Evolutionary conservation across 2,329 filamentous ascomycete species (phyloP).

Genomic region (Daldinia sp.): DNA sequence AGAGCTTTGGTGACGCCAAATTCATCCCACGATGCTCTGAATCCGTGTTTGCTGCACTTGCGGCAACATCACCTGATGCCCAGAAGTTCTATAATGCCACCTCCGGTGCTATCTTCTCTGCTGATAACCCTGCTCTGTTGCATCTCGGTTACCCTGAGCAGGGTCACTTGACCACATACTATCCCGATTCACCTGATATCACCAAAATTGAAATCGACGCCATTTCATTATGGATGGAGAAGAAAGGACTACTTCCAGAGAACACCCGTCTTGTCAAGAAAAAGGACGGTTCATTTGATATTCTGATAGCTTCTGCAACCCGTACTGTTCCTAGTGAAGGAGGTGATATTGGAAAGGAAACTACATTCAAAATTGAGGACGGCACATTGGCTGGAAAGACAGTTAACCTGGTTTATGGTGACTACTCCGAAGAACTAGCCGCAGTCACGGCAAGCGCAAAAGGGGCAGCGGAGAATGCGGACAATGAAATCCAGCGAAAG

Average conservation of each 20-base stretch:
- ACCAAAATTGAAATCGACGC: slow-evolving; percentile 80
- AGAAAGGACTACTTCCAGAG: slow-evolving; percentile 77
- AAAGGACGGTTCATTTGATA: slow-evolving; percentile 72
- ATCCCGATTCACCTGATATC: slow-evolving; percentile 80
- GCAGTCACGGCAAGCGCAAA: slow-evolving; percentile 75
- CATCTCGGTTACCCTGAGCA: slow-evolving; percentile 81
- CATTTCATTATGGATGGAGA: slow-evolving; percentile 78
- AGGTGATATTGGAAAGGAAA: slow-evolving; percentile 76
- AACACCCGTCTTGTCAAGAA: slow-evolving; percentile 82
- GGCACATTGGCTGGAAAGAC: slow-evolving; percentile 74
- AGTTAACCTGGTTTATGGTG: slow-evolving; percentile 79
- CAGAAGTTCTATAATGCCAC: slow-evolving; percentile 75
- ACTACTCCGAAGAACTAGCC: slow-evolving; percentile 78
- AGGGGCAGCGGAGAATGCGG: slow-evolving; percentile 75
- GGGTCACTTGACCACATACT: slow-evolving; percentile 85
- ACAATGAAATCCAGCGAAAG: slow-evolving; percentile 78
- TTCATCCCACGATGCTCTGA: slow-evolving; percentile 80
- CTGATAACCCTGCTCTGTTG: slow-evolving; percentile 72
- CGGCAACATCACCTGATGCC: slow-evolving; percentile 70
- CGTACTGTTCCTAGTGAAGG: slow-evolving; percentile 70
- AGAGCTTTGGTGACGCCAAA: slow-evolving; percentile 87
- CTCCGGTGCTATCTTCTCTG: slow-evolving; percentile 78
- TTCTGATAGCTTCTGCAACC: slow-evolving; percentile 78
- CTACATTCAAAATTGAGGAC: slow-evolving; percentile 69
- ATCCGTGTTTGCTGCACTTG: slow-evolving; percentile 73